Evolutionary conservation across 1,284 basidiomycete species (phyloP).

Genomic region (Caloboletus firmus): DNA sequence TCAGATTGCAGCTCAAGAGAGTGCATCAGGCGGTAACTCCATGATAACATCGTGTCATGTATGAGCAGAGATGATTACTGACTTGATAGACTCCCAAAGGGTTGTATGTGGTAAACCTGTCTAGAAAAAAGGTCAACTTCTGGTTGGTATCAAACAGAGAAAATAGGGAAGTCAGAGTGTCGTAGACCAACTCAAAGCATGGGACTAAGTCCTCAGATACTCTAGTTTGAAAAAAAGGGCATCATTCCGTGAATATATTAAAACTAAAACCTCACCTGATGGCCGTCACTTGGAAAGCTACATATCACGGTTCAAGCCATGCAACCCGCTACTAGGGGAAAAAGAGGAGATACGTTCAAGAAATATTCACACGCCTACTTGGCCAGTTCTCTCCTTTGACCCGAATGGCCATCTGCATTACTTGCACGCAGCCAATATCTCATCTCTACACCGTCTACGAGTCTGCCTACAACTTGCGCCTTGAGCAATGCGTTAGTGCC

Average conservation of each 20-base stretch:
- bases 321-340: too few relatives aligned
- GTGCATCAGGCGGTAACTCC: constrained; percentile 80
- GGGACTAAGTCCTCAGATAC: constrained; percentile 69
- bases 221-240: constrained; percentile 76
- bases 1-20: constrained; percentile 46
- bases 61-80: not conserved
- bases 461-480: constrained; percentile 78
- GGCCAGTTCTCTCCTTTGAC: not conserved
- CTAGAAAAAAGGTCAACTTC: constrained; percentile 8
- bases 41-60: constrained; percentile 49
- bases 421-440: constrained; percentile 64
- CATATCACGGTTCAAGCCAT: not conserved
- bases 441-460: constrained; percentile 85
- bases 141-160: not conserved
- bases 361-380: constrained; percentile 11
- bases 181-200: too few relatives aligned
- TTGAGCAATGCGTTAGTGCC: constrained; percentile 68
- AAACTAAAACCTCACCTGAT: not conserved
- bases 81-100: not conserved
- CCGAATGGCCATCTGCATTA: constrained; percentile 81
- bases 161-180: constrained; percentile 30
- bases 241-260: constrained; percentile 39
- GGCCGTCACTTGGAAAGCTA: not conserved
- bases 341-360: too few relatives aligned
- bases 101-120: not conserved